Evolutionary conservation across 768 basidiomycete species (phyloP), one percentile per base, ranked within the genome.

Genomic region (Hypsizygus marmoreus): DNA sequence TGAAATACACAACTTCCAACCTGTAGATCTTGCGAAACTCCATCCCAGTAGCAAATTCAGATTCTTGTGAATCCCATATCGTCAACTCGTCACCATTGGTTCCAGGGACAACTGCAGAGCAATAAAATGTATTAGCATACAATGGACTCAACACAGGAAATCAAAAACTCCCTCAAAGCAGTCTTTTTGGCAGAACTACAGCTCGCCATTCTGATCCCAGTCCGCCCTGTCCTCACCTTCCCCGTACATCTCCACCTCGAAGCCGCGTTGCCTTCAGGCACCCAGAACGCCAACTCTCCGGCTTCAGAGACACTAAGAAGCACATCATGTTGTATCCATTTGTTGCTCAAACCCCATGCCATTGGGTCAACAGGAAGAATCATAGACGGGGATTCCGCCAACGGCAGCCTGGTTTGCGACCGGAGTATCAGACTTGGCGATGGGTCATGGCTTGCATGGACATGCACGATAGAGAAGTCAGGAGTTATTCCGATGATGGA

Each of bases 11-110:
- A 41, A 13, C 46, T 12, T 17, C 31, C 11, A 36, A 53, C 72
- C 53, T 57, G 91, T 90, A 71, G 74, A 49, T 80, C 84, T 11
- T 80, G 63, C 76, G 73, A 60, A 85, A 88, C 64, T 97, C 95
- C 37, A 95, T 70, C 2, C 95, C 95, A 4, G 88, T 86, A 6
- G 91, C 84, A 64, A 97, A 97, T 64, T 95, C 91, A 13, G 90
- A 94, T 64, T 90, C 89, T 40, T 87, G 87, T 0, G 94, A 97
- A 65, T 97, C 93, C 95, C 95, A 98, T 13, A 98, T 92, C 0
- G 92, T 93, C 35, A 97, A 65, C 59, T 95, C 91, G 47, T 88
- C 77, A 0, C 86, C 86, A 14, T 80, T 77, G 0, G 72, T 56
- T 12, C 68, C 62, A 4, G 76, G 69, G 11, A 86, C 81, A 50